phyloP scores from a whole-genome alignment of 805 yeast genomes.

The Myxozyma melibiosi region DNA sequence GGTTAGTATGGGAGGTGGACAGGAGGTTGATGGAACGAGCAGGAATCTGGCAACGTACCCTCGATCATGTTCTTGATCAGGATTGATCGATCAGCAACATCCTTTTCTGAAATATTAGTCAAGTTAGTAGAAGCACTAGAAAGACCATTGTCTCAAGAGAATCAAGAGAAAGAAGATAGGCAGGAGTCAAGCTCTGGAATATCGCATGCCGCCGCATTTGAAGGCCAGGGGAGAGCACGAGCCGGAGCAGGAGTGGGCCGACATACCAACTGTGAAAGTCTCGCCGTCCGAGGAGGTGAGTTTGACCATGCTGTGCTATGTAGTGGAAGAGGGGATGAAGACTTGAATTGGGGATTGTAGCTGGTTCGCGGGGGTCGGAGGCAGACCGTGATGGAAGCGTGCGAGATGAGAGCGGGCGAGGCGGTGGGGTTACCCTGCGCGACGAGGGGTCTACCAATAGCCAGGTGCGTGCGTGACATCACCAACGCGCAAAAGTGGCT shows the following conservation, averaged over 20 bases:
- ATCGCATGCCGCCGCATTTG: no score
- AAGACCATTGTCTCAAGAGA: neutral
- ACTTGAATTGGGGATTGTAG: neutral
- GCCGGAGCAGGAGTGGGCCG: no score
- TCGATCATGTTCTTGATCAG: slow-evolving; percentile 83
- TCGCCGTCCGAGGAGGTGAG: slow-evolving; percentile 81
- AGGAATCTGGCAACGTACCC: slow-evolving; percentile 52
- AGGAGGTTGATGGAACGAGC: neutral
- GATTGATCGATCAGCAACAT: slow-evolving; percentile 84
- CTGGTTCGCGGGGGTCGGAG: neutral
- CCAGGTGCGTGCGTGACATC: neutral
- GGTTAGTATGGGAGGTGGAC: neutral
- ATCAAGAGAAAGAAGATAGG: neutral
- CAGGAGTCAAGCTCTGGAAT: no score
- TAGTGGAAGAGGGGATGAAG: neutral
- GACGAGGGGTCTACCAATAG: slow-evolving; percentile 6
- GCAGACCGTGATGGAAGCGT: neutral
- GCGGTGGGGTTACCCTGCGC: neutral
- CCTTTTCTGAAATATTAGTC: slow-evolving; percentile 46
- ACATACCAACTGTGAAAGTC: slow-evolving; percentile 66
- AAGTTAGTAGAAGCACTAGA: neutral
- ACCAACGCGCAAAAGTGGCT: neutral
- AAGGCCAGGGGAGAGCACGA: no score
- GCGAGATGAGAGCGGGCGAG: neutral
- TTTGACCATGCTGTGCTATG: slow-evolving; percentile 36